These are phyloP conservation scores for Violaceomyces palustris DNA, from an alignment of 1,284 basidiomycete species.

Conservation along the genomic window DNA sequence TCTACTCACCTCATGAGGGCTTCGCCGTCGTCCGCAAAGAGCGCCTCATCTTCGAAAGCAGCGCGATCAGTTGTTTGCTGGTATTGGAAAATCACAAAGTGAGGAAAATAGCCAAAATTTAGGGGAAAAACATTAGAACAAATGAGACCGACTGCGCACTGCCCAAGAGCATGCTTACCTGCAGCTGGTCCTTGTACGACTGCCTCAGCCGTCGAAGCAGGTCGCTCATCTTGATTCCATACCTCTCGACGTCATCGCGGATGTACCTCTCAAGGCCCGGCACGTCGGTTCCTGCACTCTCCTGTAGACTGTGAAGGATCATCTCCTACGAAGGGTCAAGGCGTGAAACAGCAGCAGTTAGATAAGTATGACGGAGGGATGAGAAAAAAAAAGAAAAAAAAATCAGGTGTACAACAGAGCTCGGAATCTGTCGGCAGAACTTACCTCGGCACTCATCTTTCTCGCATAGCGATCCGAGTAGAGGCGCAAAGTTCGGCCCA, in stretches of 20 bases:
- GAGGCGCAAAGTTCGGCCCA: constrained; percentile 78
- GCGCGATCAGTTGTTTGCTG: constrained; percentile 56
- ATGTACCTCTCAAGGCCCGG: constrained; percentile 79
- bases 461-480: constrained; percentile 73
- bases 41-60: constrained; percentile 62
- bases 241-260: constrained; percentile 78
- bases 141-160: too few species aligned
- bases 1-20: constrained; percentile 66
- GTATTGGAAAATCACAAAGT: not conserved
- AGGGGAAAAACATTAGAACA: too few species aligned
- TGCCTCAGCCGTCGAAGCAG: constrained; percentile 77
- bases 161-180: too few species aligned
- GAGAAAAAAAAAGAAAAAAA: constrained; percentile 61
- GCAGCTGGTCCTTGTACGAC: constrained; percentile 67
- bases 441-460: constrained; percentile 75
- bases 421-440: too few species aligned
- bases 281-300: constrained; percentile 72
- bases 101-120: constrained; percentile 5
- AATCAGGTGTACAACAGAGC: too few species aligned
- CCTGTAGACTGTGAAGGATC: constrained; percentile 78
- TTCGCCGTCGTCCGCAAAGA: constrained; percentile 74
- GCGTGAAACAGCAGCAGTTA: constrained; percentile 1
- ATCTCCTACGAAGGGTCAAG: too few species aligned
- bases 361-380: constrained; percentile 5
- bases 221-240: constrained; percentile 70